phyloP scores from a whole-genome alignment of 1,284 basidiomycete genomes.

The Meira miltonrushii region DNA sequence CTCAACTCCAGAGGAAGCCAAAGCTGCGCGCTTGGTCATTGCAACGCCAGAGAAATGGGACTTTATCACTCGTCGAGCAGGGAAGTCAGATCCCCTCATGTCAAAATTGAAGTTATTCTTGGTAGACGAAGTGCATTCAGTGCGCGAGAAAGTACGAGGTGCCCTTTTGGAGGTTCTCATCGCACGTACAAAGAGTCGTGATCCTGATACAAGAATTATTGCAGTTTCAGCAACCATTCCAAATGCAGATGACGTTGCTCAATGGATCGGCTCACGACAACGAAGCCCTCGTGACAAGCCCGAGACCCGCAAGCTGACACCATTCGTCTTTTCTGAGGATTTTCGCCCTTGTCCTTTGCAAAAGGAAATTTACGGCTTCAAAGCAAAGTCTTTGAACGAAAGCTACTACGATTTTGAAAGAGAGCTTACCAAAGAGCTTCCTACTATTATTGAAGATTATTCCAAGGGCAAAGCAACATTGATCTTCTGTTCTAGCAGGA shows the following conservation, averaged over 20 bases:
- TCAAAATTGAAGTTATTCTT: constrained; percentile 55
- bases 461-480: constrained; percentile 27
- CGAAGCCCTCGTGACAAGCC: not conserved
- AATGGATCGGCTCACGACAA: constrained; percentile 67
- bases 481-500: constrained; percentile 39
- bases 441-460: constrained; percentile 49
- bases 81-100: constrained; percentile 28
- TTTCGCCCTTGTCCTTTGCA: constrained; percentile 37
- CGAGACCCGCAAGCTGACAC: not conserved
- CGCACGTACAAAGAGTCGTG: constrained; percentile 73
- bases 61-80: constrained; percentile 26
- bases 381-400: not conserved
- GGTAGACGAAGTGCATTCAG: constrained; percentile 90
- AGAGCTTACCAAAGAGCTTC: constrained; percentile 70
- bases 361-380: constrained; percentile 15
- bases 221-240: constrained; percentile 90
- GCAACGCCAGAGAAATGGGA: constrained; percentile 62
- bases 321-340: constrained; percentile 35
- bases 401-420: constrained; percentile 60
- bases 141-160: constrained; percentile 81
- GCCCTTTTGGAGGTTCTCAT: constrained; percentile 78
- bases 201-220: constrained; percentile 68
- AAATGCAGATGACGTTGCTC: constrained; percentile 81
- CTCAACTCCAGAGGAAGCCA: constrained; percentile 44
- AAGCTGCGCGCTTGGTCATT: constrained; percentile 51